phyloP scores from a whole-genome alignment of 108 stramenopile genomes.

The Cyclostephanos invisitatus region DNA sequence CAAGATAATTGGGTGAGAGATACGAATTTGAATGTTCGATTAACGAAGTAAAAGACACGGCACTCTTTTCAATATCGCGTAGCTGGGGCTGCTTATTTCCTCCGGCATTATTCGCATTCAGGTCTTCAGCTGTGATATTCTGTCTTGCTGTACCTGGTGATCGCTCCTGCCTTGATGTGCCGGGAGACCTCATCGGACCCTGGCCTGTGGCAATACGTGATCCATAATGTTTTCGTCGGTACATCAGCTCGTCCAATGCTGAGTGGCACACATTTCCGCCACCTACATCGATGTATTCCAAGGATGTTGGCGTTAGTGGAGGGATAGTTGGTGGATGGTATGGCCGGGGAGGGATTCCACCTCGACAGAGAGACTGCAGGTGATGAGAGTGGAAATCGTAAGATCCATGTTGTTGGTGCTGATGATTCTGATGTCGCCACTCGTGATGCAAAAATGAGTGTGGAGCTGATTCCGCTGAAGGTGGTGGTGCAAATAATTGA shows the following conservation, averaged over 20 bases:
- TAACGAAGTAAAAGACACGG: neutral
- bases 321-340: conserved; percentile 22
- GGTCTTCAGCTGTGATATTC: neutral
- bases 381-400: conserved; percentile 3
- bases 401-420: neutral
- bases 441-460: conserved; percentile 2
- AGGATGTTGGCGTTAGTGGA: conserved; percentile 17
- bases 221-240: conserved; percentile 33
- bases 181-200: conserved; percentile 1
- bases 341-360: neutral
- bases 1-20: conserved; percentile 18
- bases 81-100: conserved; percentile 1
- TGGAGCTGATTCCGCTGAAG: neutral
- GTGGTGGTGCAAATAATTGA: neutral
- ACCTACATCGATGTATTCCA: conserved; percentile 9
- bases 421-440: neutral
- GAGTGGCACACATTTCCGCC: conserved; percentile 7
- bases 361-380: neutral
- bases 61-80: neutral
- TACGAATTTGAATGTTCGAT: conserved; percentile 9
- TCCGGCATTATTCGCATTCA: neutral
- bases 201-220: neutral
- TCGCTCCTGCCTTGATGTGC: conserved; percentile 7
- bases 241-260: conserved; percentile 34
- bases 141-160: neutral